Evolutionary conservation across 2,329 filamentous ascomycete species (phyloP).

Genomic region (Dactylonectria macrodidyma): DNA sequence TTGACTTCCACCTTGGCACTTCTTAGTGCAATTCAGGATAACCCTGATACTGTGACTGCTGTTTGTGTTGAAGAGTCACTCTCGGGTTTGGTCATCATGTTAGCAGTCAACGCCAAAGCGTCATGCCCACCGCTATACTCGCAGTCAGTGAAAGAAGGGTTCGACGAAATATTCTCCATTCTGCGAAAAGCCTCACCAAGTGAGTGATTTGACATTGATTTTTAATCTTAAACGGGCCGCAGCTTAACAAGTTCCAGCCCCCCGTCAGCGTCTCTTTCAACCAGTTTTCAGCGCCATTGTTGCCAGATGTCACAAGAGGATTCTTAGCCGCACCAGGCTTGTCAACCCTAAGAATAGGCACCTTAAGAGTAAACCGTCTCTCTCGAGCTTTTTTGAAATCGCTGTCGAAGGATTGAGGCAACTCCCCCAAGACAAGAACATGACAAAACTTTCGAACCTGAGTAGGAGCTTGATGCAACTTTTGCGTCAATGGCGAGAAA

Average conservation of each 20-base stretch:
- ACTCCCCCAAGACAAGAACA: not conserved
- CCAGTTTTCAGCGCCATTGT: slow-evolving; percentile 26
- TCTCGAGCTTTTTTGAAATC: slow-evolving; percentile 9
- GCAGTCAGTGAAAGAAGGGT: slow-evolving; percentile 30
- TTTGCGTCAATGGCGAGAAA: slow-evolving; percentile 16
- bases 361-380: not conserved
- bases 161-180: slow-evolving; percentile 34
- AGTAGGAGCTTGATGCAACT: slow-evolving; percentile 5
- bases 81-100: slow-evolving; percentile 28
- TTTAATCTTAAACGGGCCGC: no score
- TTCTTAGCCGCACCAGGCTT: slow-evolving; percentile 27
- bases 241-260: slow-evolving; percentile 10
- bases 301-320: slow-evolving; percentile 32
- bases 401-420: slow-evolving; percentile 4
- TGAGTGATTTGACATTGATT: slow-evolving; percentile 5
- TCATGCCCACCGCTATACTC: slow-evolving; percentile 28
- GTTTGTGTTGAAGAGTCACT: slow-evolving; percentile 37
- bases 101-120: slow-evolving; percentile 38
- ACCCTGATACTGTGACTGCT: slow-evolving; percentile 33
- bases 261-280: slow-evolving; percentile 1
- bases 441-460: not conserved
- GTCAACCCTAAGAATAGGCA: not conserved
- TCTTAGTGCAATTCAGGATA: slow-evolving; percentile 35
- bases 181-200: slow-evolving; percentile 9
- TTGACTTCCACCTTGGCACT: slow-evolving; percentile 37